A percentile compares a stretch with the other conserved stretches of the same genome.
Conservation (phyloP, 306 rosid genomes). For the Quercus alba region DNA sequence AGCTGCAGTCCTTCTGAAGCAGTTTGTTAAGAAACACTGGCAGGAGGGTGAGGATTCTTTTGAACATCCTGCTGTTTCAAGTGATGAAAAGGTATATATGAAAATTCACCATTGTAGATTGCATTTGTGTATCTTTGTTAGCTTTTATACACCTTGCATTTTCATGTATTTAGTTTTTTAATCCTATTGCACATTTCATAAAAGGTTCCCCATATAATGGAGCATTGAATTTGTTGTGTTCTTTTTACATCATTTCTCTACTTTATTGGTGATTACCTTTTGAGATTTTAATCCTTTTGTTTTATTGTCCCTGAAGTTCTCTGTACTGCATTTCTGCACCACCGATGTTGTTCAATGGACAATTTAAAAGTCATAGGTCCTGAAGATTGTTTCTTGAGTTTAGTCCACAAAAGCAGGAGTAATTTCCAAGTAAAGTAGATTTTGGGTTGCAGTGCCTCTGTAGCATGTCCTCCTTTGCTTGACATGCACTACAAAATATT, state of each 20-base stretch:
- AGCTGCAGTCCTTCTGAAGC: slow-evolving; percentile 98
- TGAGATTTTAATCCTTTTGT: no score
- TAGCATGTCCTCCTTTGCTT: background rate
- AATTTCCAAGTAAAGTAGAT: background rate
- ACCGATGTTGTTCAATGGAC: no score
- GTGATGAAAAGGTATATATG: slow-evolving; percentile 67
- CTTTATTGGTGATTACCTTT: no score
- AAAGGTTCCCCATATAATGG: no score
- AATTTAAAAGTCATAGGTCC: no score
- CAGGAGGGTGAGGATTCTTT: slow-evolving; percentile 80
- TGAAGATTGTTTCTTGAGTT: no score
- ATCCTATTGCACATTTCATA: background rate
- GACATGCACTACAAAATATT: background rate
- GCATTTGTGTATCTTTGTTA: background rate
- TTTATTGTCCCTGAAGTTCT: no score
- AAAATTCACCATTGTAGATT: background rate
- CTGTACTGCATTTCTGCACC: no score
- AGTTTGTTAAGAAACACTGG: slow-evolving; percentile 91
- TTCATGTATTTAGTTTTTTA: background rate
- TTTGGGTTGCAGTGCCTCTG: background rate
- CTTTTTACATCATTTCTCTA: no score
- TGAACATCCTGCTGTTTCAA: slow-evolving; percentile 80
- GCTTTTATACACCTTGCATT: background rate
- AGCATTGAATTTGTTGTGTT: no score
- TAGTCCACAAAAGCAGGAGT: background rate